phyloP scores from a whole-genome alignment of 2,329 filamentous ascomycete genomes.

The Epicoccum sorghinum region DNA sequence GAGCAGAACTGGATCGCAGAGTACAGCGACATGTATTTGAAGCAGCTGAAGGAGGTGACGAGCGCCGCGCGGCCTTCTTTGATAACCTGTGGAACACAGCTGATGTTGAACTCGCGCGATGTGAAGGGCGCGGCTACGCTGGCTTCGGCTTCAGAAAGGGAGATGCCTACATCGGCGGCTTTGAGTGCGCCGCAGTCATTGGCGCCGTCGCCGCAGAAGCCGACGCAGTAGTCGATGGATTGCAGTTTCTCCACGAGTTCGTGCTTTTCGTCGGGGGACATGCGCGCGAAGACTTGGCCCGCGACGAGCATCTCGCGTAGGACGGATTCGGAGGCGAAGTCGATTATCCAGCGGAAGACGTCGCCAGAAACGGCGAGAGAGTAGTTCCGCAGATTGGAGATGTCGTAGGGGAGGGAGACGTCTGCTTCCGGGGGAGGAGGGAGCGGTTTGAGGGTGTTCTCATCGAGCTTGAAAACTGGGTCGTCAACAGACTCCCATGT shows the following conservation, averaged over 20 bases:
- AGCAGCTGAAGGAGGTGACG: conserved; percentile 98
- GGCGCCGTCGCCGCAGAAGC: conserved; percentile 96
- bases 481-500: conserved; percentile 97
- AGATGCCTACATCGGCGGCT: conserved; percentile 96
- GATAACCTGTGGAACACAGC: conserved; percentile 92
- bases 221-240: conserved; percentile 91
- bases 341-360: conserved; percentile 94
- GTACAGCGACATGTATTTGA: conserved; percentile 99
- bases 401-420: conserved; percentile 83
- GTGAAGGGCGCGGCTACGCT: conserved; percentile 99
- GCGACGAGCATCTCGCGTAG: conserved; percentile 86
- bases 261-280: conserved; percentile 99
- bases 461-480: conserved; percentile 75
- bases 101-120: conserved; percentile 92
- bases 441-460: conserved; percentile 79
- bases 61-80: conserved; percentile 90
- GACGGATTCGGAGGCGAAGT: conserved; percentile 82
- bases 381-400: conserved; percentile 82
- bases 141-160: conserved; percentile 94
- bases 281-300: conserved; percentile 93
- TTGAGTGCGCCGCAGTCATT: conserved; percentile 98
- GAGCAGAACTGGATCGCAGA: conserved; percentile 99
- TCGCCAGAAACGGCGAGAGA: conserved; percentile 89
- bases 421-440: conserved; percentile 74
- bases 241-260: conserved; percentile 97